Percentiles rank a stretch among this genome's conserved stretches.
phyloP scores from a whole-genome alignment of 805 yeast genomes.

The Yamadazyma olivae region DNA sequence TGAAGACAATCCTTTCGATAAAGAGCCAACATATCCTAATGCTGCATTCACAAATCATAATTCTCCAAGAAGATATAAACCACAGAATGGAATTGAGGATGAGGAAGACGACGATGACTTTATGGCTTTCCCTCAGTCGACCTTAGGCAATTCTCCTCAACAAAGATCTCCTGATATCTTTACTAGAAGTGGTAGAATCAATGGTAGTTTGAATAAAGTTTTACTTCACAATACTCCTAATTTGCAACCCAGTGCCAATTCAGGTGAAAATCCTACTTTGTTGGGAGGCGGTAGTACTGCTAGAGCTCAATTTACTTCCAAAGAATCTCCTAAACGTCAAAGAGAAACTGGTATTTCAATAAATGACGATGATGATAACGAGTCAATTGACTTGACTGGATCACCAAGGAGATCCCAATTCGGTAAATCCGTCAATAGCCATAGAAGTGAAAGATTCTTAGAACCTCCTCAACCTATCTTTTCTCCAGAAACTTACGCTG shows the following conservation, averaged over 20 bases:
- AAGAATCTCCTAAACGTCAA: constrained; percentile 70
- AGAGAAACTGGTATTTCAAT: constrained; percentile 46
- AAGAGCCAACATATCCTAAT: constrained; percentile 32
- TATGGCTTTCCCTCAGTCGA: constrained; percentile 26
- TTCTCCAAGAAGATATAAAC: constrained; percentile 35
- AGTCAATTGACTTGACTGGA: constrained; percentile 25
- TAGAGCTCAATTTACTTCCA: constrained; percentile 62
- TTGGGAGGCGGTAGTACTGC: constrained; percentile 37
- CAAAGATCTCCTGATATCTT: constrained; percentile 43
- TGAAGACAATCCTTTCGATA: constrained; percentile 31
- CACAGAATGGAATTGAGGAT: constrained; percentile 18
- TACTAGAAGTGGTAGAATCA: constrained; percentile 29
- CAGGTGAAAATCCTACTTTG: constrained; percentile 39
- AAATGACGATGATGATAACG: constrained; percentile 29
- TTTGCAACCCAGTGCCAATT: constrained; percentile 6
- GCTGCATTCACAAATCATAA: constrained; percentile 39
- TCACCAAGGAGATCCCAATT: constrained; percentile 29
- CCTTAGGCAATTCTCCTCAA: background rate
- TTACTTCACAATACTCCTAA: constrained; percentile 27
- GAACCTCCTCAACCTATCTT: constrained; percentile 67
- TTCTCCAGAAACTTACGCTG: constrained; percentile 61
- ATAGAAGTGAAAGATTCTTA: constrained; percentile 49
- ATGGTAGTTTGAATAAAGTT: constrained; percentile 13
- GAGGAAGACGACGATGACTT: constrained; percentile 24
- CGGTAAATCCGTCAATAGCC: constrained; percentile 24